Percentiles rank a stretch among this genome's conserved stretches.
Conservation (phyloP, 768 basidiomycete species). For the Tricholoma terreum region DNA sequence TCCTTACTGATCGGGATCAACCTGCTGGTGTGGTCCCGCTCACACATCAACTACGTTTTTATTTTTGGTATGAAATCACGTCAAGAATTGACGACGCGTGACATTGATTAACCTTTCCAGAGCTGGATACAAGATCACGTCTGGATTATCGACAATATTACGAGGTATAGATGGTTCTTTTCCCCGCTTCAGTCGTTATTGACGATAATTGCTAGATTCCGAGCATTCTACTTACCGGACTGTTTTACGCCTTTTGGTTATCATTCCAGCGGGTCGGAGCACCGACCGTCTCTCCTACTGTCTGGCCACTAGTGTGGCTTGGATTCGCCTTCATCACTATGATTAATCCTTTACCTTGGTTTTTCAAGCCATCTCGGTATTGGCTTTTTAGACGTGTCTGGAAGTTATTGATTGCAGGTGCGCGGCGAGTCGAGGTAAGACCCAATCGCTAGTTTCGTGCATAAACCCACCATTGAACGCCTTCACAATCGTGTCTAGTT, state of each 20-base stretch:
- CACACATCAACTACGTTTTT: slow-evolving; percentile 91
- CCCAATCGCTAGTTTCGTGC: background rate
- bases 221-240: slow-evolving; percentile 66
- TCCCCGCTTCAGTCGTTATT: background rate
- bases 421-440: slow-evolving; percentile 69
- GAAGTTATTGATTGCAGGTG: slow-evolving; percentile 67
- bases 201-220: slow-evolving; percentile 53
- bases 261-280: slow-evolving; percentile 67
- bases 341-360: slow-evolving; percentile 73
- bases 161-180: slow-evolving; percentile 32
- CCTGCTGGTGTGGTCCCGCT: slow-evolving; percentile 67
- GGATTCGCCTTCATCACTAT: slow-evolving; percentile 54
- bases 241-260: slow-evolving; percentile 72
- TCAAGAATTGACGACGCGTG: background rate
- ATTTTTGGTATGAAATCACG: slow-evolving; percentile 65
- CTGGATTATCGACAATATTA: slow-evolving; percentile 78
- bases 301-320: slow-evolving; percentile 86
- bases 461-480: background rate
- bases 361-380: slow-evolving; percentile 63
- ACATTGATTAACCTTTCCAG: slow-evolving; percentile 32
- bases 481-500: slow-evolving; percentile 44
- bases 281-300: slow-evolving; percentile 53
- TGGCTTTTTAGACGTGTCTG: slow-evolving; percentile 74
- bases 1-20: slow-evolving; percentile 80
- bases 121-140: slow-evolving; percentile 65